phyloP scores from a whole-genome alignment of 495 filamentous ascomycete species.

The Talaromyces stipitatus region DNA sequence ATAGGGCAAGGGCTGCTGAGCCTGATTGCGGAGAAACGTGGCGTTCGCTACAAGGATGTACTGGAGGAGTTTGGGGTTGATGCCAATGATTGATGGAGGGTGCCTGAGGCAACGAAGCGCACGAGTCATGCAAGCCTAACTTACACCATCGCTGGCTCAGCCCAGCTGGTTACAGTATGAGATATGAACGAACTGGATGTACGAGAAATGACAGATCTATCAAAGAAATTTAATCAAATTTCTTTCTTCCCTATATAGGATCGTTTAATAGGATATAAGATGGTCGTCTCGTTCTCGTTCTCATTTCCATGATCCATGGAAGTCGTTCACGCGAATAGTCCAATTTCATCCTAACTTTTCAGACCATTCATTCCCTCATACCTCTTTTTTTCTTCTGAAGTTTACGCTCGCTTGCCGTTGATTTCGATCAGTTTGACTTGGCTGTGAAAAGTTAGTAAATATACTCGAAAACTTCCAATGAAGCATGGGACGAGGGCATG shows the following conservation, averaged over 20 bases:
- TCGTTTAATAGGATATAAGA: too few relatives aligned
- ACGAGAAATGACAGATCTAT: too few relatives aligned
- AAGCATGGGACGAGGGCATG: neutral
- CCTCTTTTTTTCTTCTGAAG: neutral
- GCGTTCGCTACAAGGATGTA: constrained; percentile 53
- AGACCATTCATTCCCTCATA: neutral
- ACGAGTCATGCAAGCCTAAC: too few relatives aligned
- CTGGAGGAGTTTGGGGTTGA: constrained; percentile 50
- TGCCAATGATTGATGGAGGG: constrained; percentile 32
- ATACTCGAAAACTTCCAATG: too few relatives aligned
- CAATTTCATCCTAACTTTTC: neutral
- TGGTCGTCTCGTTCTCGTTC: neutral
- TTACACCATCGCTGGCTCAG: too few relatives aligned
- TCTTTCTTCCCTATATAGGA: too few relatives aligned
- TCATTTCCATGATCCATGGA: neutral
- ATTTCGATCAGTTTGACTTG: constrained; percentile 2
- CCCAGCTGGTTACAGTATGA: too few relatives aligned
- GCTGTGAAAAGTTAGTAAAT: neutral
- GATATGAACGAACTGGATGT: too few relatives aligned
- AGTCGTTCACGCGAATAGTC: neutral
- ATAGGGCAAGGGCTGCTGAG: constrained; percentile 65
- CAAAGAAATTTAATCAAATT: too few relatives aligned
- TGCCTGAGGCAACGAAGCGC: too few relatives aligned
- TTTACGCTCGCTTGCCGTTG: constrained; percentile 3
- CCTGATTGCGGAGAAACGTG: constrained; percentile 62